Conservation (phyloP, 139 green algal species). For the Chlamydomonas eustigma region DNA sequence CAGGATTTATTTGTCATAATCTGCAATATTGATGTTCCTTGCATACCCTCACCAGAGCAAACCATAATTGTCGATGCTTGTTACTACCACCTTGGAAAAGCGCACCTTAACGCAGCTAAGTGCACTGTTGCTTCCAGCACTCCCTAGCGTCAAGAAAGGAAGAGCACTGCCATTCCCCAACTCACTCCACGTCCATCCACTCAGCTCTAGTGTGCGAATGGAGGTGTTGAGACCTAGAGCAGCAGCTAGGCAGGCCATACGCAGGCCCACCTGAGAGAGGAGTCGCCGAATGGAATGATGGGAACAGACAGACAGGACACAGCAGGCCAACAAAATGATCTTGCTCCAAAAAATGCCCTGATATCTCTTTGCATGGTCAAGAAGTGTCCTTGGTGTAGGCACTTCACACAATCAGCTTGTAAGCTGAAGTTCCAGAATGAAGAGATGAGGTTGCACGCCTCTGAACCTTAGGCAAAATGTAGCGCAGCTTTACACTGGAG, state of each 20-base stretch:
- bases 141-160: conserved; percentile 29
- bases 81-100: background rate
- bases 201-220: conserved; percentile 29
- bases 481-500: too few relatives aligned
- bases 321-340: too few relatives aligned
- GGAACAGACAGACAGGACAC: too few relatives aligned
- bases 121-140: background rate
- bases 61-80: background rate
- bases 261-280: conserved; percentile 4
- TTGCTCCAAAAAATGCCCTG: too few relatives aligned
- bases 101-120: background rate
- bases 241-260: conserved; percentile 20
- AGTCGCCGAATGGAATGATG: background rate
- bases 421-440: too few relatives aligned
- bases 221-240: conserved; percentile 27
- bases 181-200: conserved; percentile 31
- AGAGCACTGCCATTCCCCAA: conserved; percentile 26
- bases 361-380: too few relatives aligned
- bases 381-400: too few relatives aligned
- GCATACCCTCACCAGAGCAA: background rate
- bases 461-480: too few relatives aligned
- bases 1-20: too few relatives aligned
- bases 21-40: too few relatives aligned
- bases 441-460: too few relatives aligned
- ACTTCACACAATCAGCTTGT: too few relatives aligned